Percentiles rank a stretch among this genome's conserved stretches.
Evolutionary conservation across 2,329 filamentous ascomycete species (phyloP).

Genomic region (Botrytis fabae): DNA sequence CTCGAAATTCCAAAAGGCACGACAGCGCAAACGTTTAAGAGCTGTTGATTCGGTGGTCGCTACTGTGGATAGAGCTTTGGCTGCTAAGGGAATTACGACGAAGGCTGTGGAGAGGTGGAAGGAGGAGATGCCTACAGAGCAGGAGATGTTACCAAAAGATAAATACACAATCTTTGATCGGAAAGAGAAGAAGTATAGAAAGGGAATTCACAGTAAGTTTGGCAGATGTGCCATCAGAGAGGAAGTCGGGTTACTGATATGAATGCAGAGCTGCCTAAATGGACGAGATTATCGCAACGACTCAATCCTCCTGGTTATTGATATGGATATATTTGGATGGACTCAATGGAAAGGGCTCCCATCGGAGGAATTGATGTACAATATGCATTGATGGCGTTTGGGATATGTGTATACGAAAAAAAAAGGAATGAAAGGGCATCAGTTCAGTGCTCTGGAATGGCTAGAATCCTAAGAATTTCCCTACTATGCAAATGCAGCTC

Average conservation of each 20-base stretch:
- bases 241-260: slow-evolving; percentile 19
- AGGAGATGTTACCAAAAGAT: slow-evolving; percentile 92
- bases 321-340: slow-evolving; percentile 23
- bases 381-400: slow-evolving; percentile 37
- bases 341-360: slow-evolving; percentile 26
- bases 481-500: slow-evolving; percentile 19
- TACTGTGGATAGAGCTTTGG: slow-evolving; percentile 75
- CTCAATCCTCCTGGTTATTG: slow-evolving; percentile 92
- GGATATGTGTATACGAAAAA: slow-evolving; percentile 31
- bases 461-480: slow-evolving; percentile 27
- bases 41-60: slow-evolving; percentile 86
- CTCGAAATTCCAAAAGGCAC: slow-evolving; percentile 85
- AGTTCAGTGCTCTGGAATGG: slow-evolving; percentile 20
- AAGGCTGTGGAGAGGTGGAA: slow-evolving; percentile 90
- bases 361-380: slow-evolving; percentile 30
- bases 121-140: slow-evolving; percentile 90
- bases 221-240: slow-evolving; percentile 7
- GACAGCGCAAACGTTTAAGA: slow-evolving; percentile 79
- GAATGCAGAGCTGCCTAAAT: slow-evolving; percentile 73
- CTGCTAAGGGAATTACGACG: slow-evolving; percentile 67
- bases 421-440: slow-evolving; percentile 15
- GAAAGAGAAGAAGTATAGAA: slow-evolving; percentile 92
- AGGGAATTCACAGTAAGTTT: slow-evolving; percentile 90
- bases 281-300: slow-evolving; percentile 93
- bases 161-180: slow-evolving; percentile 98